Percentiles rank a stretch among this genome's conserved stretches.
Evolutionary conservation across 176 grass and related monocot genomes (phyloP).

Genomic region (Lolium perenne): DNA sequence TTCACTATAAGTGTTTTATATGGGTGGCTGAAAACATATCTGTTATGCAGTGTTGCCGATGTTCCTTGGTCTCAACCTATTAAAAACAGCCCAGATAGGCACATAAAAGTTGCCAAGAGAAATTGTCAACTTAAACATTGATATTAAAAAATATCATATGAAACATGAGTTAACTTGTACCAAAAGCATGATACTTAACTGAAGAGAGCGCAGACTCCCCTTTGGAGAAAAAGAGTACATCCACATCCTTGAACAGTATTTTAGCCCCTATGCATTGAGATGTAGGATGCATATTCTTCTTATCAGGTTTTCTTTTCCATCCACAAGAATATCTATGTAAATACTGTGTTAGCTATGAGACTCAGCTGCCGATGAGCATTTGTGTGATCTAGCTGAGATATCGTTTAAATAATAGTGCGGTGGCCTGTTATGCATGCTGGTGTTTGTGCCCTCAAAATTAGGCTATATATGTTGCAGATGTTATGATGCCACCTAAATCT

Average conservation of each 20-base stretch:
- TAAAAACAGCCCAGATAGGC: background rate
- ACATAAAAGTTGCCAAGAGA: background rate
- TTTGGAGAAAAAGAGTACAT: background rate
- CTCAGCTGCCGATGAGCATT: background rate
- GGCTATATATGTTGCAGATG: background rate
- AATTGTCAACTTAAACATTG: background rate
- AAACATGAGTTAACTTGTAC: no score
- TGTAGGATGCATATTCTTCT: background rate
- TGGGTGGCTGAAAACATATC: background rate
- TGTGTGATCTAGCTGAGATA: background rate
- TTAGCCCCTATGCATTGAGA: background rate
- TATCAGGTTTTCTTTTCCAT: background rate
- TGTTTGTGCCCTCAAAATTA: background rate
- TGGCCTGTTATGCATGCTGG: background rate
- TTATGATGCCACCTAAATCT: background rate
- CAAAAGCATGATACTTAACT: background rate
- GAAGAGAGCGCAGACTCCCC: background rate
- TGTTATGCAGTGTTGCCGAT: background rate
- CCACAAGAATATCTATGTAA: background rate
- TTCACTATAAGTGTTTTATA: background rate
- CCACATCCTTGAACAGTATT: background rate
- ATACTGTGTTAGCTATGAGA: background rate
- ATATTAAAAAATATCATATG: background rate
- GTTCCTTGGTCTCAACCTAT: background rate
- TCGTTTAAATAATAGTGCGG: background rate